Evolutionary conservation across 495 filamentous ascomycete genomes (phyloP).

Genomic region (Penicillium lividum): DNA sequence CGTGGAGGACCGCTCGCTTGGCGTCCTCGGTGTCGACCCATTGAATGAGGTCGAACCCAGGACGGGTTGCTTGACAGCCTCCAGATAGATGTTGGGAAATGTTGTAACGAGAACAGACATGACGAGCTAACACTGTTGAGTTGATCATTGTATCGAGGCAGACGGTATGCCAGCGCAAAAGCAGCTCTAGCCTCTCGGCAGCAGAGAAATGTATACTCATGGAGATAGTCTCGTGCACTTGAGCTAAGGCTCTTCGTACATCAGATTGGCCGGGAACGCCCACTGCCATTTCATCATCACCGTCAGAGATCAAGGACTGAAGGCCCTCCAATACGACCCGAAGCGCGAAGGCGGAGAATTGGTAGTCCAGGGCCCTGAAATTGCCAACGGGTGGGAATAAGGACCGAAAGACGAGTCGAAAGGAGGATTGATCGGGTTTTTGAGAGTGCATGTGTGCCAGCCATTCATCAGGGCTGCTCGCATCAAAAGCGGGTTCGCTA

Average conservation of each 20-base stretch:
- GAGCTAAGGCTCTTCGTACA: conserved; percentile 41
- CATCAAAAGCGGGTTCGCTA: conserved; percentile 46
- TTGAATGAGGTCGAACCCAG: conserved; percentile 38
- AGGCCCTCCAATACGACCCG: conserved; percentile 49
- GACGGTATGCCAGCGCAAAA: conserved; percentile 52
- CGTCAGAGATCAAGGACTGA: conserved; percentile 47
- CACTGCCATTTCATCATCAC: conserved; percentile 40
- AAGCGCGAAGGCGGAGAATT: conserved; percentile 45
- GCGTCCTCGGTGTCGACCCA: conserved; percentile 46
- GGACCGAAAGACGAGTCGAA: conserved; percentile 43
- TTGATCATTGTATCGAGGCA: conserved; percentile 48
- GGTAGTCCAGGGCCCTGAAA: conserved; percentile 37
- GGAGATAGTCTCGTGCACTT: conserved; percentile 43
- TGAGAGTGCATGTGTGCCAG: conserved; percentile 37
- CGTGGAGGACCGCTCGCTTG: conserved; percentile 47
- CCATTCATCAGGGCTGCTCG: conserved; percentile 47
- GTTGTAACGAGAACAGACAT: conserved; percentile 43
- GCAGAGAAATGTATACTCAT: conserved; percentile 41
- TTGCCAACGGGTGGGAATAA: conserved; percentile 39
- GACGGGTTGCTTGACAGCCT: conserved; percentile 23
- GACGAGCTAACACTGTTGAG: conserved; percentile 42
- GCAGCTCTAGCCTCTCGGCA: conserved; percentile 41
- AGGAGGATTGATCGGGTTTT: conserved; percentile 36
- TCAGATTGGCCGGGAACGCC: conserved; percentile 46
- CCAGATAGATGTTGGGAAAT: conserved; percentile 45